These are phyloP conservation scores for Salix udensis DNA, from an alignment of 345 rosid species.

Conservation along the genomic window DNA sequence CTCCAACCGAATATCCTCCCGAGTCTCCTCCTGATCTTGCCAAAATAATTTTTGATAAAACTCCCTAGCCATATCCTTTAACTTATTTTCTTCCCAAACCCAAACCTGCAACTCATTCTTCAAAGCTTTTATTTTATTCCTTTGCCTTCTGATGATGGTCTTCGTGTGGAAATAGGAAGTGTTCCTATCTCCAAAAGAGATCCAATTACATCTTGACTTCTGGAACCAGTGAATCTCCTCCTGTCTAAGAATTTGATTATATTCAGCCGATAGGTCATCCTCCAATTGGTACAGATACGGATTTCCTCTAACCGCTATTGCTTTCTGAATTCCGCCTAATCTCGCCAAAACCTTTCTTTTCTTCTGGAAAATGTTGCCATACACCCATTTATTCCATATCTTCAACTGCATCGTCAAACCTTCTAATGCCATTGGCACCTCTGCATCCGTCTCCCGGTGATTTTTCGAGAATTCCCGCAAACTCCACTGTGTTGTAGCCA, in stretches of 20 bases:
- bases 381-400: background rate
- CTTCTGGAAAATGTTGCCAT: background rate
- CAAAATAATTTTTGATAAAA: background rate
- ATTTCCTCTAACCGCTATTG: background rate
- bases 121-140: background rate
- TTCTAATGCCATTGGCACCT: background rate
- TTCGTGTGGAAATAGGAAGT: background rate
- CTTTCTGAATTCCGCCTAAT: background rate
- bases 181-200: background rate
- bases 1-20: too few relatives aligned
- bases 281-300: fast-evolving
- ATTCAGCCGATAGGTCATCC: background rate
- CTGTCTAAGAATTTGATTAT: background rate
- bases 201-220: background rate
- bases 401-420: fast-evolving
- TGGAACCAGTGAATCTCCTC: background rate
- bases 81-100: background rate
- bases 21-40: background rate
- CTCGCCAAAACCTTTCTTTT: fast-evolving
- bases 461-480: background rate
- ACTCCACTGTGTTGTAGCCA: background rate
- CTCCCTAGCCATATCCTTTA: background rate
- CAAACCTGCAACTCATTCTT: fast-evolving
- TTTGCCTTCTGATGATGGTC: background rate
- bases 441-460: fast-evolving